Percentiles rank a stretch among this genome's conserved stretches.
These are phyloP conservation scores for Wickerhamiella galacta DNA, from an alignment of 805 yeast genomes.

Conservation along the genomic window DNA sequence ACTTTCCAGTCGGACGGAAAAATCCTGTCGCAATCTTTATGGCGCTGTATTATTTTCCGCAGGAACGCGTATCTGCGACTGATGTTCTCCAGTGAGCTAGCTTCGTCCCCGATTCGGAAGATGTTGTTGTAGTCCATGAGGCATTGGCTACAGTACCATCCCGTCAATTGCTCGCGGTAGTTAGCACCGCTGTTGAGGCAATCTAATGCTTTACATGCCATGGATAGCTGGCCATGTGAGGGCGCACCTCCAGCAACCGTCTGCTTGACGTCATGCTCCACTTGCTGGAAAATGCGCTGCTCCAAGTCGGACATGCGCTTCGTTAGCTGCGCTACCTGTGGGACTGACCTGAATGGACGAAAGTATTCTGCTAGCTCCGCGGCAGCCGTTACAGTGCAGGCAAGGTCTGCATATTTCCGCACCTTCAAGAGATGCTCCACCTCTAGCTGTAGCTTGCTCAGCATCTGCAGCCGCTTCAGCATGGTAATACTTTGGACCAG, in stretches of 20 bases:
- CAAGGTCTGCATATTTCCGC: constrained; percentile 37
- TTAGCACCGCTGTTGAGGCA: constrained; percentile 17
- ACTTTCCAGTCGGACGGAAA: constrained; percentile 69
- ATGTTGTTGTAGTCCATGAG: constrained; percentile 60
- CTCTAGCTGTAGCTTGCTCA: constrained; percentile 55
- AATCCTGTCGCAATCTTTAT: constrained; percentile 31
- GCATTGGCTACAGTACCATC: constrained; percentile 56
- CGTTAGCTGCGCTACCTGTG: constrained; percentile 54
- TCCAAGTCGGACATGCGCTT: constrained; percentile 43
- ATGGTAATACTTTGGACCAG: constrained; percentile 73
- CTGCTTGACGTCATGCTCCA: constrained; percentile 48
- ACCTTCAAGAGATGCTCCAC: constrained; percentile 32
- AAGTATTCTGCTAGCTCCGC: constrained; percentile 56
- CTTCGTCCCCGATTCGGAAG: constrained; percentile 72
- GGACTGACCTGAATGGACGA: constrained; percentile 66
- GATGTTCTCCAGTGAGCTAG: constrained; percentile 82
- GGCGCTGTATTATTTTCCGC: constrained; percentile 46
- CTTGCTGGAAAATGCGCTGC: constrained; percentile 45
- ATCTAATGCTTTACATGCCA: constrained; percentile 12
- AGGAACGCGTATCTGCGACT: constrained; percentile 68
- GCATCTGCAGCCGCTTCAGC: constrained; percentile 72
- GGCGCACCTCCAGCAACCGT: constrained; percentile 16
- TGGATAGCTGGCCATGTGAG: constrained; percentile 10
- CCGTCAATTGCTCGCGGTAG: constrained; percentile 41
- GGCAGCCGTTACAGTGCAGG: constrained; percentile 49